Conservation (phyloP, 768 basidiomycete species). For the Rhodotorula sphaerocarpa region DNA sequence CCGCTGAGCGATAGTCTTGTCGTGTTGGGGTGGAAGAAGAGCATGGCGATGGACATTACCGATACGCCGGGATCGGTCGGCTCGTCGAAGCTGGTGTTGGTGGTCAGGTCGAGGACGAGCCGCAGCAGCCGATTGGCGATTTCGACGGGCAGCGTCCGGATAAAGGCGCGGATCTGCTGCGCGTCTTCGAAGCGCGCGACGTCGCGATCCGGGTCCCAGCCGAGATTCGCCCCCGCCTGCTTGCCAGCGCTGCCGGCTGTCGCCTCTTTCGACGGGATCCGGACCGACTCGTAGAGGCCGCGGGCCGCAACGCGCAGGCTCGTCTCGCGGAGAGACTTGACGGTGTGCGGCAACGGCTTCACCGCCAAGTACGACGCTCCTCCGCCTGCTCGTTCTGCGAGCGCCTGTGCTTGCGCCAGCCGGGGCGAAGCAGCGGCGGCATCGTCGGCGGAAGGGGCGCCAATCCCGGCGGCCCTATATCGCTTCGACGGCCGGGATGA, state of each 20-base stretch:
- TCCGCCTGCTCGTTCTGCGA: slow-evolving; percentile 21
- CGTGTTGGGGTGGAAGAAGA: slow-evolving; percentile 25
- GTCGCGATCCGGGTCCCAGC: slow-evolving; percentile 20
- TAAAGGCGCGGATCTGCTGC: not conserved
- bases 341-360: not conserved
- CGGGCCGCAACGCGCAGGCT: not conserved
- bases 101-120: slow-evolving; percentile 8
- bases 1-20: slow-evolving; percentile 18
- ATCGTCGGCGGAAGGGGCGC: not conserved
- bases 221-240: not conserved
- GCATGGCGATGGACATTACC: slow-evolving; percentile 15
- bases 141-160: slow-evolving; percentile 12
- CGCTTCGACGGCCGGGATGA: slow-evolving; percentile 9
- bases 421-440: slow-evolving; percentile 7
- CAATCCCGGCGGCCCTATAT: slow-evolving; percentile 1
- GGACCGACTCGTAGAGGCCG: slow-evolving; percentile 8
- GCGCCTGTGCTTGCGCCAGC: not conserved
- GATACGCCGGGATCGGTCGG: slow-evolving; percentile 9
- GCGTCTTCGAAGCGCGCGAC: not conserved
- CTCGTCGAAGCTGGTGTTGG: not conserved
- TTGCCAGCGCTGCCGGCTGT: too few relatives aligned
- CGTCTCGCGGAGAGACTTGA: not conserved
- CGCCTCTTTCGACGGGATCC: not conserved
- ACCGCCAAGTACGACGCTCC: slow-evolving; percentile 13
- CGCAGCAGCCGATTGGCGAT: slow-evolving; percentile 13